These are phyloP conservation scores for Ogataea saltuana DNA, from an alignment of 805 yeast species.

Conservation along the genomic window DNA sequence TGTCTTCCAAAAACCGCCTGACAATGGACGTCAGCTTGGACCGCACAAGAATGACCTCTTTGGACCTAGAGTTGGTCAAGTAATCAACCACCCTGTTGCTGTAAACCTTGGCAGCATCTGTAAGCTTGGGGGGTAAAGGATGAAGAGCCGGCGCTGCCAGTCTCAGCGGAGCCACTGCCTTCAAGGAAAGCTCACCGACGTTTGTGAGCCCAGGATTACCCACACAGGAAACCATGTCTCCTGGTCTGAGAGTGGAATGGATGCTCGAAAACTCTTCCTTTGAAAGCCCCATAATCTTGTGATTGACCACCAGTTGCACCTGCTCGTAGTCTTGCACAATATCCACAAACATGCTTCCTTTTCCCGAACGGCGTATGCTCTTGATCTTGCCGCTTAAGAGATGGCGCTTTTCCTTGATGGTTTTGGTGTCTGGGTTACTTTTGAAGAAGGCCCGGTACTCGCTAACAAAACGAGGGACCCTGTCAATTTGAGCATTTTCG, in stretches of 20 bases:
- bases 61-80: slow-evolving; percentile 55
- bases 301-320: slow-evolving; percentile 65
- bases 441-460: slow-evolving; percentile 31
- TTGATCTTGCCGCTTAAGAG: slow-evolving; percentile 57
- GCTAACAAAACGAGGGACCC: slow-evolving; percentile 43
- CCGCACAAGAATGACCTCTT: slow-evolving; percentile 50
- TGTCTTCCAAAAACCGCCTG: slow-evolving; percentile 53
- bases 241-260: slow-evolving; percentile 55
- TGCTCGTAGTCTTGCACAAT: slow-evolving; percentile 56
- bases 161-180: slow-evolving; percentile 48
- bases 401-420: slow-evolving; percentile 23
- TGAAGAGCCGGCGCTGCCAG: slow-evolving; percentile 69
- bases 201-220: slow-evolving; percentile 79
- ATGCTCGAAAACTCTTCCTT: slow-evolving; percentile 42
- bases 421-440: slow-evolving; percentile 25
- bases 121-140: slow-evolving; percentile 65
- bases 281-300: slow-evolving; percentile 44
- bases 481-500: slow-evolving; percentile 14
- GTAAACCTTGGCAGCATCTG: slow-evolving; percentile 56
- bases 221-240: slow-evolving; percentile 65
- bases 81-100: slow-evolving; percentile 74
- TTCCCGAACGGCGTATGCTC: slow-evolving; percentile 64
- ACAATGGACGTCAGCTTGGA: slow-evolving; percentile 55
- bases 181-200: slow-evolving; percentile 75
- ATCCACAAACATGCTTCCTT: slow-evolving; percentile 69